Base-by-base conservation (phyloP, 2,329 filamentous ascomycete species). In the Phialophora expanda region DNA sequence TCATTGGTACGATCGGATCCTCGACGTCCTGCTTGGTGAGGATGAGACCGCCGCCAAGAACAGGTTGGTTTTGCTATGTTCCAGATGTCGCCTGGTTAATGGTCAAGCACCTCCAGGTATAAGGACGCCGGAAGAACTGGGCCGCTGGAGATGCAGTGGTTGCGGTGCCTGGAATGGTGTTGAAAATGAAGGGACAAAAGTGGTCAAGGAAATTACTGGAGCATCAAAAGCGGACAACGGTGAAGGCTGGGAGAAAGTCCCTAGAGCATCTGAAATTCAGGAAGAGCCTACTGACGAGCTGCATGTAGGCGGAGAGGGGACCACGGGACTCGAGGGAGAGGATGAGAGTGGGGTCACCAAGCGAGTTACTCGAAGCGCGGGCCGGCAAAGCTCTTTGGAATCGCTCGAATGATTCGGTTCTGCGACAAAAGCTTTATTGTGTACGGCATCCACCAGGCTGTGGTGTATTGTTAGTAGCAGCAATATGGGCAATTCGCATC, bases 41-140 rank as follows among this genome's bases (percentile, higher is more conserved):
- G 95, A 99, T 74, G 95, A 99, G 78, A 96, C 91, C 4, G 88
- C 91, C 12, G 87, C 94, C 2, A 96, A 93, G 81, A 98, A 98
- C 77, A 88, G 95, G 20, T 87, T 97, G 65, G 94, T 89, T 7
- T 82, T 99, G 69, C 92, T 99, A 62, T 99, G 95, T 79, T 78
- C 82, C 34, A 83, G 85, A 46, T 99, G 95, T 76, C 85, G 92
- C 32, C 85, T 97, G 1, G 93, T 99, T 56, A 99, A 99, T 75
- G 95, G 96, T 0, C 95, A 97, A 76, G 95, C 95, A 3, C 93
- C 95, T 1, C 94, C 95, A 0, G 95, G 95, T 0, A 89, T 90
- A 0, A 90, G 87, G 71, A 86, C 84, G 0, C 79, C 94, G 1
- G 87, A 91, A 46, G 93, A 97, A 59, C 74, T 99, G 0, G 95